A percentile compares a stretch with the other conserved stretches of the same genome.
Evolutionary conservation across 768 basidiomycete species (phyloP).

Genomic region (Tulasnella sp.): DNA sequence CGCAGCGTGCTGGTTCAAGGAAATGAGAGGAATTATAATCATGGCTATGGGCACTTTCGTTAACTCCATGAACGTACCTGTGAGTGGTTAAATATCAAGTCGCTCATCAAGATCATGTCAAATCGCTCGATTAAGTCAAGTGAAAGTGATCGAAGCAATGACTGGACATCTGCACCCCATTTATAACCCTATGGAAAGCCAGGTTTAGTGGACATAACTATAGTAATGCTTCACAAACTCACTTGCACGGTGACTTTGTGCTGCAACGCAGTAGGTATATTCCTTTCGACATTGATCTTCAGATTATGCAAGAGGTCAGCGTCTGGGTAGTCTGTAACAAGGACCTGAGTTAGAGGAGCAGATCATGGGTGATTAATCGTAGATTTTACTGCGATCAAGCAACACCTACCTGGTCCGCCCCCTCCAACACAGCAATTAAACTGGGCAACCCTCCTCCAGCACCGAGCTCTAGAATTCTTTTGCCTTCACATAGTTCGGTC

Average conservation of each 20-base stretch:
- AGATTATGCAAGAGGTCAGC: slow-evolving; percentile 64
- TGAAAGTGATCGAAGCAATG: slow-evolving; percentile 33
- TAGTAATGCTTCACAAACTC: slow-evolving; percentile 20
- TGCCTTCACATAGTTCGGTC: slow-evolving; percentile 33
- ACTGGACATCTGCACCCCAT: slow-evolving; percentile 56
- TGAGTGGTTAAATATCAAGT: slow-evolving; percentile 91
- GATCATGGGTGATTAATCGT: too few relatives aligned
- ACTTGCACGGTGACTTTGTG: slow-evolving; percentile 29
- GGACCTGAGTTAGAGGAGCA: slow-evolving; percentile 37
- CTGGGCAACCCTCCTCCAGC: slow-evolving; percentile 89
- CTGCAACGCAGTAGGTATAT: slow-evolving; percentile 31
- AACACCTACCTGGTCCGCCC: slow-evolving; percentile 50
- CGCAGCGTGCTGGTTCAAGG: slow-evolving; percentile 55
- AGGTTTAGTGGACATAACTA: neutral
- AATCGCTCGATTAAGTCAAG: slow-evolving; percentile 34
- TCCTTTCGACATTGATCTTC: slow-evolving; percentile 50
- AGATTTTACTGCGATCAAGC: neutral
- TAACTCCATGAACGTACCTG: slow-evolving; percentile 43
- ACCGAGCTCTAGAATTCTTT: slow-evolving; percentile 72
- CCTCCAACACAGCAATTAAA: slow-evolving; percentile 59
- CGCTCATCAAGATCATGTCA: slow-evolving; percentile 78
- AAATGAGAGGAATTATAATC: neutral
- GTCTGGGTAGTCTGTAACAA: slow-evolving; percentile 93
- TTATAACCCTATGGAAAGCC: slow-evolving; percentile 52
- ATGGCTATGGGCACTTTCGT: too few relatives aligned